phyloP scores from a whole-genome alignment of 164 flowering plant genomes.

The Akebia trifoliata region DNA sequence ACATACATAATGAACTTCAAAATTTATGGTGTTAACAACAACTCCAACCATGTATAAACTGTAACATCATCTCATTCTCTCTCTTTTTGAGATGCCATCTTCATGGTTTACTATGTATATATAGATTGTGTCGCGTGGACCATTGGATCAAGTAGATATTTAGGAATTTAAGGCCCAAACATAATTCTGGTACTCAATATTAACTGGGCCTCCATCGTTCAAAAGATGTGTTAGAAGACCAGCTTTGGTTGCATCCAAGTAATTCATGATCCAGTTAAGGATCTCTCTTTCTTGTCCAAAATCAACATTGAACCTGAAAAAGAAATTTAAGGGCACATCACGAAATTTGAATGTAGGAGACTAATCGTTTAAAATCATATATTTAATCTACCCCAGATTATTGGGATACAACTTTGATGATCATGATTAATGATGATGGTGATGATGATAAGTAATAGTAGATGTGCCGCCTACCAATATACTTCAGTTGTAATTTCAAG shows the following conservation, averaged over 20 bases:
- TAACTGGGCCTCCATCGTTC: conserved; percentile 60
- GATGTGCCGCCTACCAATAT: too few relatives aligned
- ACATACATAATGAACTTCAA: background rate
- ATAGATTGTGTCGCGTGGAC: background rate
- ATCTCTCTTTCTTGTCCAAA: conserved; percentile 72
- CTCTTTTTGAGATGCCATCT: background rate
- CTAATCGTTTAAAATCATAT: background rate
- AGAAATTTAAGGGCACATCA: background rate
- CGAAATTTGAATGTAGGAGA: background rate
- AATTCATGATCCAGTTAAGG: conserved; percentile 62
- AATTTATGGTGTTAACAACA: background rate
- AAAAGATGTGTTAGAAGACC: conserved; percentile 84
- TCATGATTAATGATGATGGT: too few relatives aligned
- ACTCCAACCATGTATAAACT: background rate
- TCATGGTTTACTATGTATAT: too few relatives aligned
- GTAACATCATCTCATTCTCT: background rate
- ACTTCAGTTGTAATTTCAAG: too few relatives aligned
- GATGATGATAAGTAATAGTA: too few relatives aligned
- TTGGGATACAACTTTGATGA: too few relatives aligned
- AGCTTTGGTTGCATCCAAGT: conserved; percentile 74
- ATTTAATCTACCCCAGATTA: too few relatives aligned
- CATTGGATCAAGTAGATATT: too few relatives aligned
- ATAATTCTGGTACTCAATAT: conserved; percentile 53
- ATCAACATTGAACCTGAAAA: conserved; percentile 65
- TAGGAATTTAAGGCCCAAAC: conserved; percentile 82